Conservation (phyloP, 345 rosid genomes). For the Leavenworthia alabamica region DNA sequence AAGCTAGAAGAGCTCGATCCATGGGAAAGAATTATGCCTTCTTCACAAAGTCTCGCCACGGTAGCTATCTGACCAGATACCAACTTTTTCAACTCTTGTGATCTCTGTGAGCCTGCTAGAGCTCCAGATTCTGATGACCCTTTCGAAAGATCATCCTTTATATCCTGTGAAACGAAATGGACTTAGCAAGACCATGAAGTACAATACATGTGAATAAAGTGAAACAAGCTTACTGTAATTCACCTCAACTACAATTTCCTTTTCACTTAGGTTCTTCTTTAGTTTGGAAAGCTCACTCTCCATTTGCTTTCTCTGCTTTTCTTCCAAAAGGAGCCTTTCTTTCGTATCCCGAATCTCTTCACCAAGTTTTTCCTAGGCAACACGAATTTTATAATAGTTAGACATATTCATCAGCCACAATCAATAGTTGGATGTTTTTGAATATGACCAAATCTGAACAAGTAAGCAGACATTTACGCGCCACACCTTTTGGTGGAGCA, state of each 20-base stretch:
- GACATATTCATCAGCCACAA: background rate
- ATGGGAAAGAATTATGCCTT: constrained; percentile 44
- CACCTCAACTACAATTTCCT: constrained; percentile 51
- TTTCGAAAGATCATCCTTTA: constrained; percentile 49
- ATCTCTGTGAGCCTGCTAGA: constrained; percentile 38
- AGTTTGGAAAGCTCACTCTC: constrained; percentile 58
- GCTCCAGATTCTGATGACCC: constrained; percentile 40
- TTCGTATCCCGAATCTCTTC: constrained; percentile 51
- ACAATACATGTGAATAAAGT: constrained; percentile 10
- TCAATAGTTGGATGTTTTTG: background rate
- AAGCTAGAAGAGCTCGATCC: background rate
- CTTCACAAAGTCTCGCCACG: constrained; percentile 89
- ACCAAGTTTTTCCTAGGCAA: constrained; percentile 44
- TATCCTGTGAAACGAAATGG: constrained; percentile 39
- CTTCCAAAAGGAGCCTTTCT: constrained; percentile 62
- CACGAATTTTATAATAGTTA: background rate
- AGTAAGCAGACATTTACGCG: background rate
- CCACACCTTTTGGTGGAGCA: constrained; percentile 61
- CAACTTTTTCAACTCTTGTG: constrained; percentile 50
- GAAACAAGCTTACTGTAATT: constrained; percentile 5
- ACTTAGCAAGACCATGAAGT: constrained; percentile 37
- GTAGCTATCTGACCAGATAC: constrained; percentile 72
- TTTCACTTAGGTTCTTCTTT: constrained; percentile 50
- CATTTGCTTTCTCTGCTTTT: constrained; percentile 53
- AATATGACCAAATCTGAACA: constrained; percentile 15